Base-by-base conservation (phyloP, 2,329 filamentous ascomycete genomes). In the Venturia oleaginea region DNA sequence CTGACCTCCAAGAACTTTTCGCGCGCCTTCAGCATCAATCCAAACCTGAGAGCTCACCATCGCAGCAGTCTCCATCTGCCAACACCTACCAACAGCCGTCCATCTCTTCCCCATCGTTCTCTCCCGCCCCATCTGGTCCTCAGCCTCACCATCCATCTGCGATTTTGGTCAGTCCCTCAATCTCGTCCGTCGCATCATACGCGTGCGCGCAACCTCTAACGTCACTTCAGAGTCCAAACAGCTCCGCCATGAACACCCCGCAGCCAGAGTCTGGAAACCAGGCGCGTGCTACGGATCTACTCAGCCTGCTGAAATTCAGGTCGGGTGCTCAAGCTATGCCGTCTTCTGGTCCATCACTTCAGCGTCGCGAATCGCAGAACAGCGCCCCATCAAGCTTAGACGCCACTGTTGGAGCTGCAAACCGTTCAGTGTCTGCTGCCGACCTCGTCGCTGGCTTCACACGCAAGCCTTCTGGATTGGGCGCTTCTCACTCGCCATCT, bases 221-320 rank as follows among this genome's bases (percentile, higher is more conserved):
- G 24, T 63, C 46, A 63, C 48, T 40, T 13, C 40, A 65, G 65
- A 86, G 84, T 71, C 84, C 84, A 11, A 82, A 79, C 67, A 72
- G 76, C 61, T 80, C 81, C 65, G 76, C 69, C 72, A 77, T 70
- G 66, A 77, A 76, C 74, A 76, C 73, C 68, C 75, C 73, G 66
- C 74, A 69, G 62, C 75, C 72, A 62, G 76, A 73, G 71, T 15
- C 34, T n/a, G 27, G 46, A 19, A 40, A 46, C 79, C 77, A 66
- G 72, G 76, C 61, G 79, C 79, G 81, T 66, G 82, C 83, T 19
- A 79, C 80, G 67, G 84, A 83, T 70, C 74, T 90, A 68, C 79
- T 89, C 66, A 88, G 83, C 70, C 74, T 89, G 66, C 79, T 90
- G 67, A 86, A 86, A 73, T 88, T 86, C 75, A 86, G 82, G 67